Base-by-base conservation (phyloP, 2,329 filamentous ascomycete species). In the Dissoconium aciculare region DNA sequence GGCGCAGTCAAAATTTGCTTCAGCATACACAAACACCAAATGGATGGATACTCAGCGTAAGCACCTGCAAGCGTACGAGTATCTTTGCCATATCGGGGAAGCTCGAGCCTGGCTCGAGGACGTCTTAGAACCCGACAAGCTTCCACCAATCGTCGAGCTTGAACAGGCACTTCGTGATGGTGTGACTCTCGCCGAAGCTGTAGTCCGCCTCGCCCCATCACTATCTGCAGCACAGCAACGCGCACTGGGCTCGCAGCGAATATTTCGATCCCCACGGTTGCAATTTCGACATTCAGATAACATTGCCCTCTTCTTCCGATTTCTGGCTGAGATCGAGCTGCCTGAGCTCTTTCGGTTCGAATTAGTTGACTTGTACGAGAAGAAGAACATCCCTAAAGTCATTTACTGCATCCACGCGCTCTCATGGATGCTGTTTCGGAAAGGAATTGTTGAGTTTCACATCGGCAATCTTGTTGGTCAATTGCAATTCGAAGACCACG, bases 21-120 rank as follows among this genome's bases (percentile, higher is more conserved):
- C 46, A 13, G 50, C 46, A 38, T 54, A 42, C 31, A 42, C 44
- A 89, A 84, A 77, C 73, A 81, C 40, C 75, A 92, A 87, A 52
- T 98, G 89, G 89, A 98, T 98, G 87, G 89, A 98, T 55, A 89
- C 92, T 52, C 87, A 98, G 53, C 73, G 89, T 15, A 87, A 95
- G 53, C 95, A 94, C 49, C 60, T 98, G 31, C 82, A 92, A 55
- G 89, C 89, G 5, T 98, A 98, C 52, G 89, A 98, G 55, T 98
- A 98, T 53, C 76, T 98, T 21, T 98, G 89, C 53, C 89, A 98
- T 51, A 95, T 98, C 42, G 89, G 89, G 53, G 89, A 98, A 62
- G 89, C 89, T 13, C 95, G 95, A 53, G 87, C 95, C 57, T 98
- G 89, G 89, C 93, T 98, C 42, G 89, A 98, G 51, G 74, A 91